phyloP scores from a whole-genome alignment of 2,329 filamentous ascomycete genomes.

The Fusarium staphyleae region DNA sequence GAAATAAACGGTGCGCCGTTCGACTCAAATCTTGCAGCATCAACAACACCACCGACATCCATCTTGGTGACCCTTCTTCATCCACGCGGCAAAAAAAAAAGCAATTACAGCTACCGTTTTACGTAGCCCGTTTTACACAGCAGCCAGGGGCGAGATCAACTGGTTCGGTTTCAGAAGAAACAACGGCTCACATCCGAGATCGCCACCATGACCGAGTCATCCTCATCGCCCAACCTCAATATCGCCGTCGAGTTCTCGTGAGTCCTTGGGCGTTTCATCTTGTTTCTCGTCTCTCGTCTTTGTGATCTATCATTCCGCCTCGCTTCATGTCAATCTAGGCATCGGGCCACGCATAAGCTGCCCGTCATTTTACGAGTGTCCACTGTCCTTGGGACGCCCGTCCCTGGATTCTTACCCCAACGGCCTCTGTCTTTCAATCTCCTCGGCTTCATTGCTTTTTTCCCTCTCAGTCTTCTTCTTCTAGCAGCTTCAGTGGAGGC shows the following conservation, averaged over 20 bases:
- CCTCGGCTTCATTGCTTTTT: slow-evolving; percentile 17
- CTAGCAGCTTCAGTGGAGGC: neutral
- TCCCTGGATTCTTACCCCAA: slow-evolving; percentile 22
- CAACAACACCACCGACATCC: slow-evolving; percentile 9
- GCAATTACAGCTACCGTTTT: slow-evolving; percentile 14
- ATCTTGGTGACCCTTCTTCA: slow-evolving; percentile 5
- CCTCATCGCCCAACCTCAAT: slow-evolving; percentile 50
- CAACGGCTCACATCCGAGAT: neutral
- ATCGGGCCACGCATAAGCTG: slow-evolving; percentile 3
- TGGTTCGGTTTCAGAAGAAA: neutral
- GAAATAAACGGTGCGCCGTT: neutral
- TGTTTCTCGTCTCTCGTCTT: slow-evolving; percentile 10
- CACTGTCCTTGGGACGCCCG: slow-evolving; percentile 23
- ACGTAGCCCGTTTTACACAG: no score
- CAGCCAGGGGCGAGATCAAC: slow-evolving; percentile 2
- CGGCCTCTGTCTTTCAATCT: slow-evolving; percentile 10
- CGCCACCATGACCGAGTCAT: slow-evolving; percentile 29
- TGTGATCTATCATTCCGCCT: slow-evolving; percentile 38
- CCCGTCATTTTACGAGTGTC: slow-evolving; percentile 17
- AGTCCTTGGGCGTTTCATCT: slow-evolving; percentile 38
- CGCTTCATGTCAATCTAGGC: slow-evolving; percentile 15
- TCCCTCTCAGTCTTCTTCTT: neutral
- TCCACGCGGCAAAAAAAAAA: slow-evolving; percentile 31
- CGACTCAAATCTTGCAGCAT: slow-evolving; percentile 3
- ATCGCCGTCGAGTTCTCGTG: slow-evolving; percentile 76